Evolutionary conservation across 164 flowering plant genomes (phyloP), one percentile per base, ranked within the genome.

Genomic region (Magnolia sinica): DNA sequence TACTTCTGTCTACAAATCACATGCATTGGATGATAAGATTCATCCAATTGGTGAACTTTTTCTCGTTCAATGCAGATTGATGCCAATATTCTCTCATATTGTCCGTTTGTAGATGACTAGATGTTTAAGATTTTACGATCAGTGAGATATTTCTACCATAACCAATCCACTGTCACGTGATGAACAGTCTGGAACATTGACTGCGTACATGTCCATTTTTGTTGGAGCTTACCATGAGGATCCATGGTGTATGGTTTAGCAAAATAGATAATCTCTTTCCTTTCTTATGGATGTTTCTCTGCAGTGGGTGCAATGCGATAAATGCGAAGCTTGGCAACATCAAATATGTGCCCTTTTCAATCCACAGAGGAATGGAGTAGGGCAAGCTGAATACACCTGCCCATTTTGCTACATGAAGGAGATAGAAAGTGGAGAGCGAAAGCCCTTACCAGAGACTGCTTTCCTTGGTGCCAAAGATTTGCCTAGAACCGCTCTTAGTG

Each of bases 271-370:
- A n/a, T 4, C 65, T 63, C 0, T n/a, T 18, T 63, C 2, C n/a
- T 59, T 59, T 59, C 10, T 65, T 22, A 24, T 37, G 71, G 31
- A 31, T 29, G 51, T 13, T 52, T 73, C 19, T 74, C n/a, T 74
- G 51, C 79, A 81, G 83, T 81, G 83, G 83, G 83, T 81, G 71
- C 80, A 77, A 58, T 81, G 83, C 58, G 83, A 77, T 66, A 77
- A 77, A 64, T 81, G 83, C 71, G 72, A 71, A 61, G 73, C 64
- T 55, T 81, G 83, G 83, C 83, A 81, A 55, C 83, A 81, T 74
- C 80, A 77, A 52, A 81, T 81, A 70, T 81, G 83, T 77, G 83
- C 80, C 22, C 76, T 81, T 23, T 77, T 74, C 31, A 81, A 81
- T 67, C 64, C 50, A 1, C 55, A 18, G 59, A 74, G 73, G 50